Base-by-base conservation (phyloP, 2,329 filamentous ascomycete species). In the Penicillium fuscoglaucum region DNA sequence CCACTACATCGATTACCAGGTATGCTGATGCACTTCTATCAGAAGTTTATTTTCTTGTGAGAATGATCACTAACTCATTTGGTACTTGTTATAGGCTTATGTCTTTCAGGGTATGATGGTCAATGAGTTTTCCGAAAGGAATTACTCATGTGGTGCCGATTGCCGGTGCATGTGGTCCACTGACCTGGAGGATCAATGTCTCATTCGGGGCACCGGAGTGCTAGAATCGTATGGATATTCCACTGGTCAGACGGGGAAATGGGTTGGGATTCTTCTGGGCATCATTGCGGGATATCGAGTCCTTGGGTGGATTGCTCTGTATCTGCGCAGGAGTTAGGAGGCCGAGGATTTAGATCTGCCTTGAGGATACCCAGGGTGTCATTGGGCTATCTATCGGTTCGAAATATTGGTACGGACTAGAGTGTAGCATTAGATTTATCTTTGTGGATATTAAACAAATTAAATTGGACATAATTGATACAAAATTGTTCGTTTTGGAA, bases 31-130 rank as follows among this genome's bases (percentile, higher is more conserved):
- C n/a, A 12, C 24, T 31, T 3, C 19, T 26, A 37, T 43, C 21
- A 21, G 19, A 19, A n/a, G 33, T 44, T 33, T 15, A 19, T 13
- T 10, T 48, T 21, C 2, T 37, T 54, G 24, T 35, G n/a, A 13
- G 6, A n/a, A 24, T 35, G 7, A 44, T 44, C 17, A 46, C 51
- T 53, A 37, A 53, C 12, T 19, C 12, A 7, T n/a, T 46, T 21
- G 29, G 1, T 29, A 33, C 2, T 31, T 29, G 13, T n/a, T 39
- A 33, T 28, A 80, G 76, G 80, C 82, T 43, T 96, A 93, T 67
- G 91, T 96, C 4, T 96, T 96, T 71, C 86, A 93, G 70, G 91
- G 90, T 15, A 95, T 96, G 91, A 95, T 96, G 90, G 87, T 93
- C 53, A 96, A 95, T 69, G 90, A 96, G 76, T 95, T 96, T 72